Percentiles rank a stretch among this genome's conserved stretches.
Conservation (phyloP, 495 filamentous ascomycete species). For the Neurospora pannonica region DNA sequence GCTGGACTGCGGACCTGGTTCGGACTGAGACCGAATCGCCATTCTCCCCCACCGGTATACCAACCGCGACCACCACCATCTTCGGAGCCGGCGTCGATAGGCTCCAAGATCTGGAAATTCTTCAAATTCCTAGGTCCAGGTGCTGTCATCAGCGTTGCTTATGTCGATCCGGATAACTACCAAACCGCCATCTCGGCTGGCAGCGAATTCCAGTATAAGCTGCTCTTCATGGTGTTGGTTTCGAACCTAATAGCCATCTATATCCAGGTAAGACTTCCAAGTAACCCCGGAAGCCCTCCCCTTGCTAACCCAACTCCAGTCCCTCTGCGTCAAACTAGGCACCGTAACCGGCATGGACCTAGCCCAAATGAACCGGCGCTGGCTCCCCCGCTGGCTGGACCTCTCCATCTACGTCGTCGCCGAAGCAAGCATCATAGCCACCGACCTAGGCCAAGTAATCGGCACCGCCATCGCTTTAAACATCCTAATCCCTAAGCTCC, state of each 20-base stretch:
- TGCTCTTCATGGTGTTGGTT: slow-evolving; percentile 24
- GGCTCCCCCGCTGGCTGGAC: slow-evolving; percentile 24
- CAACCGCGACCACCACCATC: neutral
- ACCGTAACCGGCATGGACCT: slow-evolving; percentile 23
- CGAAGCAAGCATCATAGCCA: slow-evolving; percentile 21
- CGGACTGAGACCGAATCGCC: neutral
- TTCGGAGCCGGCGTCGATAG: neutral
- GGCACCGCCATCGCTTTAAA: slow-evolving; percentile 15
- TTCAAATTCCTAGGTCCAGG: slow-evolving; percentile 14
- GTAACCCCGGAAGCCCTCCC: neutral
- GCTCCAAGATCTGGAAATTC: slow-evolving; percentile 8
- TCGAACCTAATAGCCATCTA: slow-evolving; percentile 25
- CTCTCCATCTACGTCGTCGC: slow-evolving; percentile 19
- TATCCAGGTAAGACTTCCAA: slow-evolving; percentile 12
- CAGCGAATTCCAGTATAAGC: slow-evolving; percentile 18
- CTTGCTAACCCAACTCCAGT: slow-evolving; percentile 2
- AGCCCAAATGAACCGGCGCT: slow-evolving; percentile 16
- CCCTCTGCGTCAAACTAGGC: slow-evolving; percentile 21
- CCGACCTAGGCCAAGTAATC: slow-evolving; percentile 17
- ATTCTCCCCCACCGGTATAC: neutral
- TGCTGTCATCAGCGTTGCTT: slow-evolving; percentile 15
- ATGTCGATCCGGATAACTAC: slow-evolving; percentile 26
- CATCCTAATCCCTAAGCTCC: slow-evolving; percentile 11
- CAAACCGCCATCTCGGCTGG: slow-evolving; percentile 24
- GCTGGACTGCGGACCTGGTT: neutral